These are phyloP conservation scores for Pseudognaphalium luteoalbum DNA, from an alignment of 129 eudicot genomes.

Conservation along the genomic window DNA sequence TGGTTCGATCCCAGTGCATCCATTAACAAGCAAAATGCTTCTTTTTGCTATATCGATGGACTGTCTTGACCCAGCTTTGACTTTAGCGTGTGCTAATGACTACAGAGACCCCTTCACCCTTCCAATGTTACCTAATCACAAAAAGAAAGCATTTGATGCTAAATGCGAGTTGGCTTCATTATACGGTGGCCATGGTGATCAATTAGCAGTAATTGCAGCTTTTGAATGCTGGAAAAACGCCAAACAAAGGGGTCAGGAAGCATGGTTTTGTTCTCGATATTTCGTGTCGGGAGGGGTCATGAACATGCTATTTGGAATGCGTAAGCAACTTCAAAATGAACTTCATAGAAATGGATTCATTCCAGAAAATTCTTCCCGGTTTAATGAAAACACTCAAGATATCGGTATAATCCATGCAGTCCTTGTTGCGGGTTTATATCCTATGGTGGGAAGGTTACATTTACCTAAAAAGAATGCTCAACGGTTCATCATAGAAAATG, in stretches of 20 bases:
- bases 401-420: conserved; percentile 84
- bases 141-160: conserved; percentile 61
- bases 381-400: conserved; percentile 60
- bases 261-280: conserved; percentile 66
- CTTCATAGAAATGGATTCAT: conserved; percentile 61
- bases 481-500: conserved; percentile 52
- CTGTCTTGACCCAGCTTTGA: conserved; percentile 97
- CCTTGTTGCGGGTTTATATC: conserved; percentile 85
- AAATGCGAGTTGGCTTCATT: conserved; percentile 69
- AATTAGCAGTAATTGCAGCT: conserved; percentile 82
- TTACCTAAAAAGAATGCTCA: conserved; percentile 41
- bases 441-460: conserved; percentile 75
- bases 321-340: conserved; percentile 71
- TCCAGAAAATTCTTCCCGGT: conserved; percentile 44
- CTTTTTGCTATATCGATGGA: conserved; percentile 69
- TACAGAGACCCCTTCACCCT: conserved; percentile 75
- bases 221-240: conserved; percentile 88
- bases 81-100: conserved; percentile 90
- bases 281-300: conserved; percentile 69
- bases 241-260: conserved; percentile 64
- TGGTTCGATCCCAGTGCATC: conserved; percentile 92
- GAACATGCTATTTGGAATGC: conserved; percentile 73
- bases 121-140: conserved; percentile 69
- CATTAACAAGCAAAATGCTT: conserved; percentile 94
- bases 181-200: conserved; percentile 85